Conservation (phyloP, 73 alveolate genomes). For the Vitrella brassicaformis region DNA sequence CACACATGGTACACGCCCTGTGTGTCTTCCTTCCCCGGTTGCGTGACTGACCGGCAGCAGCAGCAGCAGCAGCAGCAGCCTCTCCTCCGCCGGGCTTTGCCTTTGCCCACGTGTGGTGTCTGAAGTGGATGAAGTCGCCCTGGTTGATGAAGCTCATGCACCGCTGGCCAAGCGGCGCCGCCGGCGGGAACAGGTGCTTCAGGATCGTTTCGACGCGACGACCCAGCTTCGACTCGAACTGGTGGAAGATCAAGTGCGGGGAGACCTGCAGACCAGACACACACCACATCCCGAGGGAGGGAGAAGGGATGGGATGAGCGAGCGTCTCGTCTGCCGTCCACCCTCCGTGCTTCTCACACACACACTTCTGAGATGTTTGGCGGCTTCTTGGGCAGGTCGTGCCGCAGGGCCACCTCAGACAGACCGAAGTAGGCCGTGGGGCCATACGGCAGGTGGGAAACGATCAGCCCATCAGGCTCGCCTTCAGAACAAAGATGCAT, state of each 20-base stretch:
- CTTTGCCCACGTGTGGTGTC: constrained; percentile 43
- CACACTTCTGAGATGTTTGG: constrained; percentile 82
- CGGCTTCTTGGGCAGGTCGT: constrained; percentile 81
- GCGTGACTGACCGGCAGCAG: too few relatives aligned
- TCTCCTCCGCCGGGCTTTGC: too few relatives aligned
- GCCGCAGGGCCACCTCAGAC: constrained; percentile 91
- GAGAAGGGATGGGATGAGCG: background rate
- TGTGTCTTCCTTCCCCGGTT: too few relatives aligned
- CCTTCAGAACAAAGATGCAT: too few relatives aligned
- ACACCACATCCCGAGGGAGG: background rate
- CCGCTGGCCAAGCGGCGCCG: constrained; percentile 87
- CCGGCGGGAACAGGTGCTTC: constrained; percentile 93
- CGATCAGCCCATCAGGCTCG: constrained; percentile 98
- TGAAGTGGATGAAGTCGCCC: constrained; percentile 61
- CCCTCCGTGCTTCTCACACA: background rate
- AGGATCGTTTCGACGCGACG: constrained; percentile 86
- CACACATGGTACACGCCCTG: too few relatives aligned
- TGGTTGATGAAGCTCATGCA: constrained; percentile 84
- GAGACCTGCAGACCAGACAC: background rate
- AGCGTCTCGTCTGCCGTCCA: background rate
- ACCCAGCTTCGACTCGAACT: constrained; percentile 81
- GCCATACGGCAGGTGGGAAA: constrained; percentile 95
- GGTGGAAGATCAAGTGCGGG: constrained; percentile 93
- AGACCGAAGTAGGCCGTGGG: constrained; percentile 98
- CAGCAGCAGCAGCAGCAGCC: too few relatives aligned